Base-by-base conservation (phyloP, 257 asterid genomes). In the Fraxinus quadrangulata region DNA sequence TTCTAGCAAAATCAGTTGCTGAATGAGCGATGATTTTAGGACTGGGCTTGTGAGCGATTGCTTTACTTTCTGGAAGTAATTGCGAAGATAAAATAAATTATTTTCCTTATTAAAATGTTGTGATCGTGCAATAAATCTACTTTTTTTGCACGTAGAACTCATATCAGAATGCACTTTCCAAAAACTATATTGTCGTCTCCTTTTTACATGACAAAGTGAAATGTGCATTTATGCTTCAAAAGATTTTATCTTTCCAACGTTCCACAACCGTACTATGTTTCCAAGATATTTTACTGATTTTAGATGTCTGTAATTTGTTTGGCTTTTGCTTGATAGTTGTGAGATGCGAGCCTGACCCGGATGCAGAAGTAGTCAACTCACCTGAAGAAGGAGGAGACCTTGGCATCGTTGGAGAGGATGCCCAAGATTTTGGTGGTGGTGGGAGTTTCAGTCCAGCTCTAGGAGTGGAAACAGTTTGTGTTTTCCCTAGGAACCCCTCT, bases 381-480 rank as follows among this genome's bases (percentile, higher is more conserved):
- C 63, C 88, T 49, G 94, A 84, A 70, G 98, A 90, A 51, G 89
- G 77, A 33, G 84, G 84, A 59, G 97, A 93, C 83, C 85, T 93
- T 73, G 98, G 98, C 71, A 88, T 93, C 79, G 97, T 96, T 80
- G 91, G 90, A 77, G 99, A 96, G 10, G 98, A 93, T 83, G 96
- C 81, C 75, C 97, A 90, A 81, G 97, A 96, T 79, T 85, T 89
- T 72, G 85, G 87, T 69, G 85, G 86, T 69, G 84, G 88, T 72
- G 98, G 93, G 74, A 87, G 76, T 75, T 93, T 82, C 79, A 80
- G 85, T 78, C 90, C 99, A 78, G 96, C 99, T 82, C 84, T 92
- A 10, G 92, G 89, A 47, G 95, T 93, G 79, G 97, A 96, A 79
- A 92, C 99, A 28, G 85, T 92, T 81, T 89, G 92, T 86, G 89